Conservation (phyloP, 2,329 filamentous ascomycete genomes). For the Xylaria sp. region DNA sequence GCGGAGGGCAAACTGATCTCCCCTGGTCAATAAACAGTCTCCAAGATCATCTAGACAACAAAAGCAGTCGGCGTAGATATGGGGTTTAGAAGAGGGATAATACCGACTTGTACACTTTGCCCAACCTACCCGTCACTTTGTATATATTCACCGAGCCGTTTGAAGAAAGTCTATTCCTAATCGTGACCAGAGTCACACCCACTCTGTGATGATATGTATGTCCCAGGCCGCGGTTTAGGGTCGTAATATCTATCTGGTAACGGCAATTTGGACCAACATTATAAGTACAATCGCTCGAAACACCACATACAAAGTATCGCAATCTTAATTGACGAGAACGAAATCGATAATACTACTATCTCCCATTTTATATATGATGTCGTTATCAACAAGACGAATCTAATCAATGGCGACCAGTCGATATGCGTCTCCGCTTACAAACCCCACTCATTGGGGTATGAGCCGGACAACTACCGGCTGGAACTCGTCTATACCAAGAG, state of each 20-base stretch:
- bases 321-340: background rate
- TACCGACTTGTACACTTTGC: constrained; percentile 36
- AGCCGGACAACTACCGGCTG: constrained; percentile 26
- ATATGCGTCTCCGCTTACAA: constrained; percentile 19
- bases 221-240: background rate
- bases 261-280: background rate
- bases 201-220: constrained; percentile 5
- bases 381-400: background rate
- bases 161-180: constrained; percentile 23
- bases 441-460: constrained; percentile 21
- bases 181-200: background rate
- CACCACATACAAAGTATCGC: background rate
- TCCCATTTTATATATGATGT: background rate
- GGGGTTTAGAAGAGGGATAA: constrained; percentile 32
- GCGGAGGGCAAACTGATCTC: constrained; percentile 85
- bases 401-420: background rate
- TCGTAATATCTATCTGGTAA: background rate
- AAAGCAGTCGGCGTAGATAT: constrained; percentile 31
- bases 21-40: constrained; percentile 79
- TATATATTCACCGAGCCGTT: constrained; percentile 38
- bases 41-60: constrained; percentile 27
- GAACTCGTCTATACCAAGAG: background rate
- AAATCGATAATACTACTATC: background rate
- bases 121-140: constrained; percentile 36
- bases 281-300: background rate